A percentile compares a stretch with the other conserved stretches of the same genome.
These are phyloP conservation scores for Wallemia mellicola DNA, from an alignment of 1,284 basidiomycete genomes.

Conservation along the genomic window DNA sequence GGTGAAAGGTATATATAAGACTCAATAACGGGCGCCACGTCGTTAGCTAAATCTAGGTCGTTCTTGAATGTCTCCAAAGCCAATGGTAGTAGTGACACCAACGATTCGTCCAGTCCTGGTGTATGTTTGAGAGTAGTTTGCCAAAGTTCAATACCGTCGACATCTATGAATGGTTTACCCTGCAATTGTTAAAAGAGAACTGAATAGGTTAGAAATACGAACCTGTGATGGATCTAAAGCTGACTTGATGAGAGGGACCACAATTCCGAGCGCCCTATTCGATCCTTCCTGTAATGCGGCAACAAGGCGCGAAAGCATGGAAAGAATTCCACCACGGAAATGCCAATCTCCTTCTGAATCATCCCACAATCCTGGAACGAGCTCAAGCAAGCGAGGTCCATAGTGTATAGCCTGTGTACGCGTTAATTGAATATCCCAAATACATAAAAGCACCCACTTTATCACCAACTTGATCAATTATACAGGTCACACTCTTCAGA, in stretches of 20 bases:
- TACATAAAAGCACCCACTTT: constrained; percentile 19
- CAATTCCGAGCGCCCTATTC: constrained; percentile 19
- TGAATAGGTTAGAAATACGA: constrained; percentile 28
- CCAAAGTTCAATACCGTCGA: constrained; percentile 50
- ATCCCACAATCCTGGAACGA: constrained; percentile 47
- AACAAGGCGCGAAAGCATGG: constrained; percentile 21
- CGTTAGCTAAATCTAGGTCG: constrained; percentile 47
- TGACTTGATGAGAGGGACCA: constrained; percentile 35
- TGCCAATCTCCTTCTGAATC: constrained; percentile 33
- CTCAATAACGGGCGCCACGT: constrained; percentile 35
- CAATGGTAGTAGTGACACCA: constrained; percentile 37
- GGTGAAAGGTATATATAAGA: constrained; percentile 35
- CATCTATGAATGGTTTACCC: constrained; percentile 42
- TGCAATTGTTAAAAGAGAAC: constrained; percentile 10
- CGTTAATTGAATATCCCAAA: neutral
- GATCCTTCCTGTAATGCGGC: constrained; percentile 14
- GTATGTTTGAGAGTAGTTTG: constrained; percentile 38
- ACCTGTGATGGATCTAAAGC: constrained; percentile 18
- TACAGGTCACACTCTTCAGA: constrained; percentile 32
- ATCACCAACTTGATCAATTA: constrained; percentile 36
- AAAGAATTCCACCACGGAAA: constrained; percentile 17
- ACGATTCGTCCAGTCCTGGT: constrained; percentile 24
- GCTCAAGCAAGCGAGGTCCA: constrained; percentile 29
- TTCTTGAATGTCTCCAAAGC: constrained; percentile 28
- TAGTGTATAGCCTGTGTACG: constrained; percentile 34